phyloP scores from a whole-genome alignment of 2,329 filamentous ascomycete species.

The Alternaria alternata region DNA sequence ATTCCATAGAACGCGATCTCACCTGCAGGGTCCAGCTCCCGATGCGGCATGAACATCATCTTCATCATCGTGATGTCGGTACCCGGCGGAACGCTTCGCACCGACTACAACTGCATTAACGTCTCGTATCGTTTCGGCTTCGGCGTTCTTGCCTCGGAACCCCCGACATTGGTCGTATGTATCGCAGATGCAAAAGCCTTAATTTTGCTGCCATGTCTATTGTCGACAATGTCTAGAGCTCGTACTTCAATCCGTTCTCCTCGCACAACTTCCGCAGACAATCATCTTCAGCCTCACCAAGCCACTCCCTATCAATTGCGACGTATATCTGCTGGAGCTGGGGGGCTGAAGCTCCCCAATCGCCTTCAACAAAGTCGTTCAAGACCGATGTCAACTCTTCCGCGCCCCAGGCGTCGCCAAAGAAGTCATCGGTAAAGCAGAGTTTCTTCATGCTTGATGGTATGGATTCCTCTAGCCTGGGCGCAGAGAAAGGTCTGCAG shows the following conservation, averaged over 20 bases:
- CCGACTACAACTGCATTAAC: background rate
- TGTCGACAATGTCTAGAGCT: background rate
- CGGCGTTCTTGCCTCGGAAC: background rate
- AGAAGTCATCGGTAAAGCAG: background rate
- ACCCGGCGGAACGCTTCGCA: background rate
- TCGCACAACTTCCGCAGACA: background rate
- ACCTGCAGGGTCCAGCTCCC: slow-evolving; percentile 10
- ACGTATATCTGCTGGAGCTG: background rate
- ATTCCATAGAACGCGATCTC: slow-evolving; percentile 9
- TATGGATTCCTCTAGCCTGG: background rate
- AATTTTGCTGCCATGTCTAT: background rate
- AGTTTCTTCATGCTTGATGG: background rate
- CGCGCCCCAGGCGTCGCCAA: background rate
- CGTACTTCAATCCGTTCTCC: background rate
- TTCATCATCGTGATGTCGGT: slow-evolving; percentile 10
- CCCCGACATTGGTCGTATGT: background rate
- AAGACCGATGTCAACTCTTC: background rate
- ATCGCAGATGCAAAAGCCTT: background rate
- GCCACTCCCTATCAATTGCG: background rate
- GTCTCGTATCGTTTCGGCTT: slow-evolving; percentile 5
- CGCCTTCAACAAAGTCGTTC: background rate
- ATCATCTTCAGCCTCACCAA: background rate
- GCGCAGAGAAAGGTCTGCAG: background rate
- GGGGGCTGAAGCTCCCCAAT: background rate
- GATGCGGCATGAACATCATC: slow-evolving; percentile 13